These are phyloP conservation scores for Chlorella variabilis DNA, from an alignment of 163 green algal genomes.

Conservation along the genomic window DNA sequence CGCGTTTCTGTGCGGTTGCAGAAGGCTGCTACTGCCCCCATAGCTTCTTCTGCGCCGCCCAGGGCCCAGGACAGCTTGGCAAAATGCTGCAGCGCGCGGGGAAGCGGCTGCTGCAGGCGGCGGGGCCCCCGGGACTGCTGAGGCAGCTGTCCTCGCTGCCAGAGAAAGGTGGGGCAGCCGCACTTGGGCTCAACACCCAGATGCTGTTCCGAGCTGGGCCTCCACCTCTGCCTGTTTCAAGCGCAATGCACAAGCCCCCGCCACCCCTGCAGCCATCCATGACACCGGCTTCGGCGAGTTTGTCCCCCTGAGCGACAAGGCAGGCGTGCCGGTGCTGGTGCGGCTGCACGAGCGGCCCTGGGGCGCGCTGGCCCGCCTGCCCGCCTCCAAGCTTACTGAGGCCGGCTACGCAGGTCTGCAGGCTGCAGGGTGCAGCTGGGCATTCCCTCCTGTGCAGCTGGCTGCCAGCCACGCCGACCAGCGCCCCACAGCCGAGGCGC, in stretches of 20 bases:
- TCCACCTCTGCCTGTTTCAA: background rate
- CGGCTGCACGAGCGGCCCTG: constrained; percentile 60
- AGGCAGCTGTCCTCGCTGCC: background rate
- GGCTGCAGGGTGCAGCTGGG: too few species aligned
- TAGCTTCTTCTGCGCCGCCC: too few species aligned
- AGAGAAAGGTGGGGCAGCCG: background rate
- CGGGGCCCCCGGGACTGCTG: background rate
- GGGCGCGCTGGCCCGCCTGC: constrained; percentile 55
- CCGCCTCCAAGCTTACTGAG: constrained; percentile 30
- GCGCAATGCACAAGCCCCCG: background rate
- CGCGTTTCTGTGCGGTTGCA: too few species aligned
- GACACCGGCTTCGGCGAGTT: constrained; percentile 42
- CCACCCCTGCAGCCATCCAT: constrained; percentile 37
- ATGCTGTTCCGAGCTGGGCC: background rate
- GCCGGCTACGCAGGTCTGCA: constrained; percentile 39
- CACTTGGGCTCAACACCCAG: background rate
- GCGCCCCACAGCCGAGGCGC: too few species aligned
- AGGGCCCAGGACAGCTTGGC: too few species aligned
- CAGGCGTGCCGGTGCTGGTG: constrained; percentile 53
- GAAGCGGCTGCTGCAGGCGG: background rate
- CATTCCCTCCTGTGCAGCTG: too few species aligned
- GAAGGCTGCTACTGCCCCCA: too few species aligned
- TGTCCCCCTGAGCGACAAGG: constrained; percentile 24
- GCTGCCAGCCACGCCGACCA: too few species aligned
- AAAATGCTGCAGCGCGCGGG: constrained; percentile 9